These are phyloP conservation scores for Quercus wislizeni DNA, from an alignment of 306 rosid species.

Conservation along the genomic window DNA sequence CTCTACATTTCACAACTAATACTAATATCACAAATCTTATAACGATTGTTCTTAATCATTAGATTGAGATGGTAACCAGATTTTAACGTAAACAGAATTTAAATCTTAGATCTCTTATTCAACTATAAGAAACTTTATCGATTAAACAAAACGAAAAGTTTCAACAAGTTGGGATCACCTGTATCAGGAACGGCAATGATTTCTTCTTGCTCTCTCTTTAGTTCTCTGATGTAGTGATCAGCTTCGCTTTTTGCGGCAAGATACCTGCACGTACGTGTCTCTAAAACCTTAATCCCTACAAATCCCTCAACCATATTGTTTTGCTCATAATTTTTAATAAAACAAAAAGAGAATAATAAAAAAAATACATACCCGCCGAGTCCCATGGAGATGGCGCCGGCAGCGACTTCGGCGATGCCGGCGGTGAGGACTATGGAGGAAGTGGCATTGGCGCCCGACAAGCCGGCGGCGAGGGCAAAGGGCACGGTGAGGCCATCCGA, in stretches of 20 bases:
- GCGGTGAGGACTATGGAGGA: conserved; percentile 71
- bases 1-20: conserved; percentile 39
- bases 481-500: conserved; percentile 78
- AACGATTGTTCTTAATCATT: too few relatives aligned
- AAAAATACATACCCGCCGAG: conserved; percentile 62
- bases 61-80: too few relatives aligned
- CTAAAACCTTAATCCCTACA: neutral
- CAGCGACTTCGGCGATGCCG: conserved; percentile 71
- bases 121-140: accelerated
- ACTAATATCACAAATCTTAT: too few relatives aligned
- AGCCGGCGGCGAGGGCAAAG: conserved; percentile 69
- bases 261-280: conserved; percentile 39
- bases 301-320: too few relatives aligned
- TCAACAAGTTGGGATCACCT: conserved; percentile 31
- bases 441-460: conserved; percentile 65
- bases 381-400: conserved; percentile 79
- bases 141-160: neutral
- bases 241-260: conserved; percentile 92
- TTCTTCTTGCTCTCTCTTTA: conserved; percentile 85
- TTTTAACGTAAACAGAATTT: too few relatives aligned
- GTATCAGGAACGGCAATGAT: conserved; percentile 67
- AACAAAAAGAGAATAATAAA: too few relatives aligned
- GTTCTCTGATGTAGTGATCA: conserved; percentile 72
- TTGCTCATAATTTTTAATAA: too few relatives aligned
- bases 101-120: too few relatives aligned